Evolutionary conservation across 768 basidiomycete genomes (phyloP).

Genomic region (Podaxis sp.): DNA sequence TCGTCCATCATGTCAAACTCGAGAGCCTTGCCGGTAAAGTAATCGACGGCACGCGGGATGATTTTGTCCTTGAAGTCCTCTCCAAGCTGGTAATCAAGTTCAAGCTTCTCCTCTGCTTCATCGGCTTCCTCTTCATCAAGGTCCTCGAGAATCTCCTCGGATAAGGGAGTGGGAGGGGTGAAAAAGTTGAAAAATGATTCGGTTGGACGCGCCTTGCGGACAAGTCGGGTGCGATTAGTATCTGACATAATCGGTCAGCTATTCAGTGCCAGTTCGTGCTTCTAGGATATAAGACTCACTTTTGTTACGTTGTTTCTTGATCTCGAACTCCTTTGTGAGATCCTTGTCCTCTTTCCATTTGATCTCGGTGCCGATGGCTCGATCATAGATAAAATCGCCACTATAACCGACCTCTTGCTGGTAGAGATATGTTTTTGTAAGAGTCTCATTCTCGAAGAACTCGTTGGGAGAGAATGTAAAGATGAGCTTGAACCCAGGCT

Average conservation of each 20-base stretch:
- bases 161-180: constrained; percentile 72
- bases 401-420: constrained; percentile 91
- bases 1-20: constrained; percentile 71
- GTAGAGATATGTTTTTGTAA: constrained; percentile 95
- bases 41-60: constrained; percentile 94
- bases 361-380: constrained; percentile 90
- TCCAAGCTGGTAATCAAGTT: constrained; percentile 97
- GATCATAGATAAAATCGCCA: constrained; percentile 96
- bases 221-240: constrained; percentile 80
- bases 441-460: constrained; percentile 79
- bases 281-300: constrained; percentile 50
- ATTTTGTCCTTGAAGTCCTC: constrained; percentile 98
- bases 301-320: constrained; percentile 99
- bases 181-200: constrained; percentile 99
- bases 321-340: constrained; percentile 95
- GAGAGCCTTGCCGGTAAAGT: constrained; percentile 95
- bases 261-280: background rate
- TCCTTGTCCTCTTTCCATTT: constrained; percentile 99
- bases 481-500: constrained; percentile 89
- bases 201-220: constrained; percentile 84
- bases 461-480: constrained; percentile 85
- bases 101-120: constrained; percentile 90
- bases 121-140: constrained; percentile 82
- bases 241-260: constrained; percentile 39
- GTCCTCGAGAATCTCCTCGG: constrained; percentile 63